Conservation (phyloP, 768 basidiomycete genomes). For the Lentinula detonsa region DNA sequence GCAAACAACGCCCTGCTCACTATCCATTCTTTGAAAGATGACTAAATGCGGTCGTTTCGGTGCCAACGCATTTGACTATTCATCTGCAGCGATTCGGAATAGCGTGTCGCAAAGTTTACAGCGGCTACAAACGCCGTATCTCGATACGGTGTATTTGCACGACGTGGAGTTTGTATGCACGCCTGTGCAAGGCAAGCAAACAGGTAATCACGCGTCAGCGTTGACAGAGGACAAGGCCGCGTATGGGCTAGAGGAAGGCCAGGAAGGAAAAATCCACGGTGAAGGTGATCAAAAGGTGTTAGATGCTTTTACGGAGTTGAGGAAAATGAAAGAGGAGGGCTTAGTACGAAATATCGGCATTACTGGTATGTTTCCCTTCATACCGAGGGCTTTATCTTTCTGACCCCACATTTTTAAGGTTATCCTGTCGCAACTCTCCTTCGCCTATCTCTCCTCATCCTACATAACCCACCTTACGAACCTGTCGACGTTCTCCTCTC, state of each 20-base stretch:
- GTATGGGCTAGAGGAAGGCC: slow-evolving; percentile 61
- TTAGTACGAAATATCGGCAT: slow-evolving; percentile 72
- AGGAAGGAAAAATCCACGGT: slow-evolving; percentile 53
- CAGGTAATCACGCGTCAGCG: slow-evolving; percentile 53
- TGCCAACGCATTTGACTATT: slow-evolving; percentile 63
- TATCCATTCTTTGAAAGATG: slow-evolving; percentile 39
- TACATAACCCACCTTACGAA: slow-evolving; percentile 56
- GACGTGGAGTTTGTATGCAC: slow-evolving; percentile 77
- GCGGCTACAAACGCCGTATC: slow-evolving; percentile 68
- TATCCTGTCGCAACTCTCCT: slow-evolving; percentile 81
- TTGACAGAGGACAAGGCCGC: slow-evolving; percentile 43
- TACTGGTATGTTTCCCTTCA: slow-evolving; percentile 44
- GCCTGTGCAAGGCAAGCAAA: slow-evolving; percentile 37
- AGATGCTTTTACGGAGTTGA: slow-evolving; percentile 59
- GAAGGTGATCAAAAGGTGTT: slow-evolving; percentile 71
- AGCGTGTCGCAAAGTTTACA: slow-evolving; percentile 62
- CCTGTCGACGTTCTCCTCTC: slow-evolving; percentile 77
- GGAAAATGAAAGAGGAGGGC: slow-evolving; percentile 67
- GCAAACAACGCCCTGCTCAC: not conserved
- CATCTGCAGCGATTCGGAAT: slow-evolving; percentile 54
- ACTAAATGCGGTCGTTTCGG: slow-evolving; percentile 86
- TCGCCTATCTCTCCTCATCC: slow-evolving; percentile 70
- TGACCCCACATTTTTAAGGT: slow-evolving; percentile 32
- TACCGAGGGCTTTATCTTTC: too few relatives aligned
- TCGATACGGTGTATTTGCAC: slow-evolving; percentile 79